A percentile compares a stretch with the other conserved stretches of the same genome.
Conservation (phyloP, 371 early-diverging fungal species). For the Coemansia sp. region DNA sequence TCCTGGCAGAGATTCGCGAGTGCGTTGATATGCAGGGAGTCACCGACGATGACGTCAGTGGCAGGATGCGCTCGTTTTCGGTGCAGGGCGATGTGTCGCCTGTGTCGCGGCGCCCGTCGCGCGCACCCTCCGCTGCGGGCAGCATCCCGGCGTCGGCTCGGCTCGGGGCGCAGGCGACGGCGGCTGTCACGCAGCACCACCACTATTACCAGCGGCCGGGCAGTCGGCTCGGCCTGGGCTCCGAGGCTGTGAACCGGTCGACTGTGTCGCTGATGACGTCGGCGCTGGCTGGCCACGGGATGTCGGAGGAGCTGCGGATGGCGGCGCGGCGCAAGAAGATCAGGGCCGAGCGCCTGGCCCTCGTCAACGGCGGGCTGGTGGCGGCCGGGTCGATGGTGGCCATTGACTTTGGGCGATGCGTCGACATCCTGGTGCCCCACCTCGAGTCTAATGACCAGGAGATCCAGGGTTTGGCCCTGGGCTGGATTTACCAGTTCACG, state of each 20-base stretch:
- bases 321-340: constrained; percentile 47
- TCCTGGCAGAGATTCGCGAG: constrained; percentile 73
- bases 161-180: constrained; percentile 2
- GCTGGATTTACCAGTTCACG: constrained; percentile 87
- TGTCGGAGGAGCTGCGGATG: constrained; percentile 46
- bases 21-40: constrained; percentile 62
- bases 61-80: constrained; percentile 22
- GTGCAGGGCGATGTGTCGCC: constrained; percentile 26
- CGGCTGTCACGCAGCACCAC: neutral
- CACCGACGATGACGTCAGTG: constrained; percentile 49
- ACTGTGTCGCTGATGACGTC: constrained; percentile 26
- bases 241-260: constrained; percentile 6
- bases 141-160: too few relatives aligned
- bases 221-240: neutral
- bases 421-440: constrained; percentile 79
- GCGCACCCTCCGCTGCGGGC: constrained; percentile 18
- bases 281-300: constrained; percentile 17
- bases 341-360: constrained; percentile 36
- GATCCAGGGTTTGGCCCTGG: constrained; percentile 80
- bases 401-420: constrained; percentile 76
- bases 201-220: too few relatives aligned
- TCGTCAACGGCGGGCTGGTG: constrained; percentile 34
- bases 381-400: constrained; percentile 73
- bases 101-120: constrained; percentile 12
- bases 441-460: constrained; percentile 78